Percentiles rank a stretch among this genome's conserved stretches.
Conservation (phyloP, 306 rosid species). For the Rubus parviflorus region DNA sequence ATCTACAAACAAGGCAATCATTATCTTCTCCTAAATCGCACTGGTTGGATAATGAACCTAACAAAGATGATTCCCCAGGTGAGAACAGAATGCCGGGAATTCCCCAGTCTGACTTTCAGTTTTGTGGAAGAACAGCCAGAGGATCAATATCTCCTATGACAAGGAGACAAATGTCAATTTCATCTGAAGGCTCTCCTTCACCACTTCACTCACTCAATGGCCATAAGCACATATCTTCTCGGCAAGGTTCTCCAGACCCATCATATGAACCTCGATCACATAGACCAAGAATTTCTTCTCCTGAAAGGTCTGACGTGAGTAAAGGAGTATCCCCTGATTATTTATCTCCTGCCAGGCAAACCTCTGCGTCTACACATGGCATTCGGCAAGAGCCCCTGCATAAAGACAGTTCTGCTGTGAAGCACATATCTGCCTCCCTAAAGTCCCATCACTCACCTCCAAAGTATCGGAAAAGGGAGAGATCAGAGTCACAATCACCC, state of each 20-base stretch:
- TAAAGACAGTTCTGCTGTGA: background rate
- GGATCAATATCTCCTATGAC: conserved; percentile 9
- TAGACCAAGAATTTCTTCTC: background rate
- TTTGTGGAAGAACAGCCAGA: background rate
- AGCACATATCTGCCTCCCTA: background rate
- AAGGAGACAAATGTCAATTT: background rate
- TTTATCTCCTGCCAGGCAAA: background rate
- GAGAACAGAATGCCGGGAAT: background rate
- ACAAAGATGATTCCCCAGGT: background rate
- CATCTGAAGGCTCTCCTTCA: conserved; percentile 1
- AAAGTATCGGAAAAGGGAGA: conserved; percentile 4
- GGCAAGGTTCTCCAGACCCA: conserved; percentile 12
- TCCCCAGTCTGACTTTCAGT: background rate
- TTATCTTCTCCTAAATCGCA: background rate
- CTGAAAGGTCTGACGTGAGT: background rate
- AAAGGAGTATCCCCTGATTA: background rate
- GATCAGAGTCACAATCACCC: conserved; percentile 10
- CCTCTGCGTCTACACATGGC: background rate
- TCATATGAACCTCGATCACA: background rate
- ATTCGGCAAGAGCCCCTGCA: background rate
- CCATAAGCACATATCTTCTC: background rate
- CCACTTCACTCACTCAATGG: background rate
- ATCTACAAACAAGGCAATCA: background rate
- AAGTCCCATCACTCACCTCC: background rate
- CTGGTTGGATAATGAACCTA: background rate